phyloP scores from a whole-genome alignment of 345 rosid species.

The Citrus unshiu region DNA sequence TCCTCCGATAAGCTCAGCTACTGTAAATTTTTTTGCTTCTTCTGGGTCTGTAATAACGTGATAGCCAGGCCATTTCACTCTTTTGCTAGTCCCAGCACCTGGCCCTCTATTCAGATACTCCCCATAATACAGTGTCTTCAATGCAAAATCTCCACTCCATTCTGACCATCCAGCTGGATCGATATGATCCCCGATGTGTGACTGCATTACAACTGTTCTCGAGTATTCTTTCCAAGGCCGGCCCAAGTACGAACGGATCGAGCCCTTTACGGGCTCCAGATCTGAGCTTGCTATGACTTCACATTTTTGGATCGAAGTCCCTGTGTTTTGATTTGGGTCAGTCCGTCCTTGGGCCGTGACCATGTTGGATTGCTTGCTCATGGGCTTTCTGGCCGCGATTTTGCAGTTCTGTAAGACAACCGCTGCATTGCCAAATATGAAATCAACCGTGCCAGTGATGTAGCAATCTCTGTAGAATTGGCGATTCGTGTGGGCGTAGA shows the following conservation, averaged over 20 bases:
- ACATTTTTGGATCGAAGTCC: slow-evolving; percentile 76
- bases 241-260: slow-evolving; percentile 62
- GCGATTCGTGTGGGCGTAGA: slow-evolving; percentile 63
- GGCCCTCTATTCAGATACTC: slow-evolving; percentile 77
- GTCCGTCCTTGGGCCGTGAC: slow-evolving; percentile 74
- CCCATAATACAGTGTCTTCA: slow-evolving; percentile 69
- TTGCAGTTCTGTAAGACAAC: slow-evolving; percentile 73
- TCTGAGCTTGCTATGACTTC: slow-evolving; percentile 44
- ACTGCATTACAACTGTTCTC: slow-evolving; percentile 62
- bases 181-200: slow-evolving; percentile 55
- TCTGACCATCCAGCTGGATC: slow-evolving; percentile 78
- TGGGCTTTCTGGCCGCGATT: slow-evolving; percentile 61
- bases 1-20: slow-evolving; percentile 66
- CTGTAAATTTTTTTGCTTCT: slow-evolving; percentile 72
- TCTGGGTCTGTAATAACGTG: slow-evolving; percentile 41
- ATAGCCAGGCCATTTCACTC: slow-evolving; percentile 72
- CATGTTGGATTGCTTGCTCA: slow-evolving; percentile 53
- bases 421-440: slow-evolving; percentile 39
- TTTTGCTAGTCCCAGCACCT: slow-evolving; percentile 52
- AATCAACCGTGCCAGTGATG: slow-evolving; percentile 44
- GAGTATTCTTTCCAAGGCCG: slow-evolving; percentile 84
- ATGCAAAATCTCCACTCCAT: slow-evolving; percentile 63
- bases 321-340: slow-evolving; percentile 71
- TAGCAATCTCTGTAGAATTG: slow-evolving; percentile 67
- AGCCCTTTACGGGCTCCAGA: slow-evolving; percentile 44